phyloP scores from a whole-genome alignment of 352 stramenopile genomes.

The Albugo laibachii region DNA sequence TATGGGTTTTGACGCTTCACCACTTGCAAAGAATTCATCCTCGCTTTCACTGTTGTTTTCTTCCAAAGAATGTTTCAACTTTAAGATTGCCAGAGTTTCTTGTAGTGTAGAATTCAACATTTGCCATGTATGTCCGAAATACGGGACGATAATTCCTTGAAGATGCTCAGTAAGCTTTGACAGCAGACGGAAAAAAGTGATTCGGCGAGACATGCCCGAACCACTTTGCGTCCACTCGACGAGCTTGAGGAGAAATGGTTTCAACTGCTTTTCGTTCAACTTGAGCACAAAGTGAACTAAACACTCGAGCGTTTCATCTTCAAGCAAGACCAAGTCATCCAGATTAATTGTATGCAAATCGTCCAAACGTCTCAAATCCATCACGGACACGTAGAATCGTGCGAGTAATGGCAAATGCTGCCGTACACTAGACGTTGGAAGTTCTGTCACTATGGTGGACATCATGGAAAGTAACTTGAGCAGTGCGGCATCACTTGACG shows the following conservation, averaged over 20 bases:
- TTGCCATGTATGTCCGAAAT: conserved; percentile 32
- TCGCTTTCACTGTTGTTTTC: neutral
- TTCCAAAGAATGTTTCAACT: too few relatives aligned
- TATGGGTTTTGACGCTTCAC: neutral
- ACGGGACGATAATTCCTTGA: conserved; percentile 77
- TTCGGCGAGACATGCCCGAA: conserved; percentile 17
- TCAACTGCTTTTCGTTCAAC: conserved; percentile 78
- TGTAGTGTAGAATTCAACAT: too few relatives aligned
- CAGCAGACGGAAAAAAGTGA: conserved; percentile 69
- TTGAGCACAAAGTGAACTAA: conserved; percentile 71
- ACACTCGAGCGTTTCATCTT: conserved; percentile 57
- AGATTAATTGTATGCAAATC: conserved; percentile 27
- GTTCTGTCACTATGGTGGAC: conserved; percentile 27
- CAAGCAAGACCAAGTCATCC: conserved; percentile 36
- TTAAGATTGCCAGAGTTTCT: too few relatives aligned
- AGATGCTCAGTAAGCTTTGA: conserved; percentile 60
- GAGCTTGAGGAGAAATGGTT: conserved; percentile 76
- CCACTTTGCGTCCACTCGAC: conserved; percentile 42
- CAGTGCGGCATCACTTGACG: conserved; percentile 1
- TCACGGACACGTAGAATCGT: conserved; percentile 59
- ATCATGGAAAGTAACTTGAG: conserved; percentile 16
- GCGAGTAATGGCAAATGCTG: conserved; percentile 53
- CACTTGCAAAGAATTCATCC: neutral
- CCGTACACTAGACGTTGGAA: conserved; percentile 30
- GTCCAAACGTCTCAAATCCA: conserved; percentile 33